Evolutionary conservation across 768 basidiomycete species (phyloP), one percentile per base, ranked within the genome.

Genomic region (Leccinellum luteum): DNA sequence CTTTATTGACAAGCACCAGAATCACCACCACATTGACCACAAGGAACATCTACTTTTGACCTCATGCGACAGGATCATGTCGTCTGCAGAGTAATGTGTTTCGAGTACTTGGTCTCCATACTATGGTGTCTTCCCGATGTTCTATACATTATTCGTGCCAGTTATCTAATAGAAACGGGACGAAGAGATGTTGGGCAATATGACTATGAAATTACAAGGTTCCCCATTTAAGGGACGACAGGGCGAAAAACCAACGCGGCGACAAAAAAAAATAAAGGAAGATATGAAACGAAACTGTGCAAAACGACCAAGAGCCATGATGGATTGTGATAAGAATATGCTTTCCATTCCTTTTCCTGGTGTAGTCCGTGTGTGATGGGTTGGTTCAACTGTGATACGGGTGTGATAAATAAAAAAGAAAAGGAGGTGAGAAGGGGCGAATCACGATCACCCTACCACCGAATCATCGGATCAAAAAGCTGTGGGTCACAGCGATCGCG

Each of bases 401-500:
- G 15, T 23, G 25, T 3, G 30, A 52, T 10, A 30, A 35, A 43
- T 14, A 57, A 54, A 14, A 48, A 43, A 4, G 30, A 54, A 49
- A 6, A 50, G 8, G 6, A 6, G 21, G 21, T 15, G 19, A 3
- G 9, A 43, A 2, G n/a, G 8, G 15, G 5, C 12, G 3, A 14
- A 31, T 31, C 50, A 28, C 19, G 23, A 19, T 32, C 10, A 19
- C 27, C 27, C 3, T 17, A 51, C 76, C 70, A 87, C 53, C 81
- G 77, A 65, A 90, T 77, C 65, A 92, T 56, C 86, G 82, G 65
- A 92, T 92, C 67, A 87, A 76, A 71, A 86, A 86, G 67, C 86
- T 90, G 59, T 87, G 85, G n/a, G 82, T 66, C 19, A 92, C 79
- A 4, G 86, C 83, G 14, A 86, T 54, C 25, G 74, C 80, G 64